Evolutionary conservation across 805 yeast species (phyloP), one percentile per base, ranked within the genome.

Genomic region (Metschnikowia continentalis): DNA sequence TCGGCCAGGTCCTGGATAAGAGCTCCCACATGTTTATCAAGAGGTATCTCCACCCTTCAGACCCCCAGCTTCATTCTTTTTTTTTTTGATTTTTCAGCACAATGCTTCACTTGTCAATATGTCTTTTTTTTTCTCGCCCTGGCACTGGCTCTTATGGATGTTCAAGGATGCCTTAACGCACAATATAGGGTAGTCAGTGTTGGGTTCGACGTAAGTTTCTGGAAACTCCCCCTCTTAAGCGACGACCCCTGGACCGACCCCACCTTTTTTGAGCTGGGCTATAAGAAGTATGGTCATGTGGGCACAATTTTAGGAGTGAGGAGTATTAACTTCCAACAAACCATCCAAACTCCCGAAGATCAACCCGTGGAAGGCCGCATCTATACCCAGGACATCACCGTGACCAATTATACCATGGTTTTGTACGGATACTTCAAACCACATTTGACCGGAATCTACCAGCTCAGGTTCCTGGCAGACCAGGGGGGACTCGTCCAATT

Each of bases 261-360:
- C 7, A 42, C 35, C 5, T 50, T 41, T 37, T 32, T 26, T 14
- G 17, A n/a, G 35, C 35, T 30, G 11, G 52, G 52, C 2, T 49
- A 35, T 17, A 44, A 45, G 26, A 6, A 41, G 6, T 3, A 10
- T 11, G 52, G 48, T 1, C 41, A 45, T 17, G 38, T 49, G 14
- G 46, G 35, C 8, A 30, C 49, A 1, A 39, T 42, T 5, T 10
- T 33, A 5, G 22, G 26, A 14, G 19, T 48, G n/a, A 42, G 44
- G 5, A 30, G 15, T 5, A 32, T 37, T 17, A 48, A 48, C 20
- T 48, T 42, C 41, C 5, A 14, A 26, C n/a, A 33, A 8, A 14
- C 13, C 14, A 8, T 40, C 10, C 5, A 26, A 8, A 20, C 35
- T 15, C 22, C 26, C 19, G 19, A 17, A 3, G 19, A 17, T 17